phyloP scores from a whole-genome alignment of 108 stramenopile species.

The Cyclotella sp. region DNA sequence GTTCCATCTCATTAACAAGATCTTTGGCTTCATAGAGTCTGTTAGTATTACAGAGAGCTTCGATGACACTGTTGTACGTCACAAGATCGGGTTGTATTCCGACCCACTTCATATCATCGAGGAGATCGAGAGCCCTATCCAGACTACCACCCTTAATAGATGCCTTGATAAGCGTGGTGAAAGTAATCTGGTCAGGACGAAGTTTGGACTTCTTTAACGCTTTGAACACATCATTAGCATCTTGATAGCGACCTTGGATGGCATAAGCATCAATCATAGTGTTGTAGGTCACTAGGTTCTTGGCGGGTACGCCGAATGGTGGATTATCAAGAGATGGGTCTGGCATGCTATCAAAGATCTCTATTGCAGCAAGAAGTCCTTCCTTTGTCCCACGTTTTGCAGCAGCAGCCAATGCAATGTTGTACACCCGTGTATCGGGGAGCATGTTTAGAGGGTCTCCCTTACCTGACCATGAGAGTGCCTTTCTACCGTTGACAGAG shows the following conservation, averaged over 20 bases:
- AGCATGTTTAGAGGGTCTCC: conserved; percentile 62
- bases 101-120: conserved; percentile 86
- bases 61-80: conserved; percentile 78
- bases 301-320: conserved; percentile 47
- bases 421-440: conserved; percentile 78
- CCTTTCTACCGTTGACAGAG: conserved; percentile 47
- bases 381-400: conserved; percentile 60
- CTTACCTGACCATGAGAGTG: conserved; percentile 75
- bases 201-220: conserved; percentile 62
- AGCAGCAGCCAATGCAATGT: conserved; percentile 80
- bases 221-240: conserved; percentile 65
- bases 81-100: conserved; percentile 69
- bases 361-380: conserved; percentile 59
- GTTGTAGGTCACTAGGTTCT: conserved; percentile 82
- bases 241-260: conserved; percentile 56
- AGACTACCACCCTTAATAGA: conserved; percentile 60
- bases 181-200: conserved; percentile 76
- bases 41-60: conserved; percentile 64
- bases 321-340: conserved; percentile 46
- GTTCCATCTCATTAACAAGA: conserved; percentile 80
- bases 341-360: conserved; percentile 72
- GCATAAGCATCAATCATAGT: conserved; percentile 77
- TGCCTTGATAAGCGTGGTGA: conserved; percentile 81
- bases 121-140: conserved; percentile 60
- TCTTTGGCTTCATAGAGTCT: conserved; percentile 71